Evolutionary conservation across 164 flowering plant species (phyloP).

Genomic region (Litsea cubeba): DNA sequence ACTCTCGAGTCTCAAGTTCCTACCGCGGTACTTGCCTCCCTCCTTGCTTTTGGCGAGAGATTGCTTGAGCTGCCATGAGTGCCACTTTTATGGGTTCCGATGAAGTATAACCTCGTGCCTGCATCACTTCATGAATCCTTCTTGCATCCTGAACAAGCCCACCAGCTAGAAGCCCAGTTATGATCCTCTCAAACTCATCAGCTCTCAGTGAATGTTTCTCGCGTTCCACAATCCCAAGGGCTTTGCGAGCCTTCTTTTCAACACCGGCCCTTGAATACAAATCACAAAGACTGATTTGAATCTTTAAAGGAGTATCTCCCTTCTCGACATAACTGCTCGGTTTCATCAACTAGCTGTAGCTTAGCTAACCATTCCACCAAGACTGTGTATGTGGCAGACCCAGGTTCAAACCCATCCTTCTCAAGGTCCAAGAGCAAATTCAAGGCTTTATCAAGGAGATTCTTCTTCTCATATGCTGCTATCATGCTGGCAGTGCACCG

Average conservation of each 20-base stretch:
- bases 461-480: constrained; percentile 66
- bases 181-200: constrained; percentile 60
- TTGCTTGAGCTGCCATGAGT: constrained; percentile 33
- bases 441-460: constrained; percentile 68
- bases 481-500: constrained; percentile 66
- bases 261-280: constrained; percentile 61
- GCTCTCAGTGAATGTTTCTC: constrained; percentile 52
- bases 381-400: constrained; percentile 64
- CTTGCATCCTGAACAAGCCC: constrained; percentile 60
- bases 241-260: constrained; percentile 67
- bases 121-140: constrained; percentile 49
- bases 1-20: neutral
- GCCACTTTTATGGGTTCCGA: constrained; percentile 39
- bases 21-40: neutral
- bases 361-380: constrained; percentile 81
- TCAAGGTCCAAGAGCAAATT: constrained; percentile 62
- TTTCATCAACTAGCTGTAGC: constrained; percentile 71
- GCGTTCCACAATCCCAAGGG: constrained; percentile 60
- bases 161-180: constrained; percentile 52
- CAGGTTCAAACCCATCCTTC: constrained; percentile 75
- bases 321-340: constrained; percentile 53
- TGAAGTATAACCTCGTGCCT: constrained; percentile 46
- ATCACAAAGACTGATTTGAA: constrained; percentile 75
- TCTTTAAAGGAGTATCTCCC: constrained; percentile 58
- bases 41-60: constrained; percentile 14